Base-by-base conservation (phyloP, 768 basidiomycete genomes). In the Lentinula boryana region DNA sequence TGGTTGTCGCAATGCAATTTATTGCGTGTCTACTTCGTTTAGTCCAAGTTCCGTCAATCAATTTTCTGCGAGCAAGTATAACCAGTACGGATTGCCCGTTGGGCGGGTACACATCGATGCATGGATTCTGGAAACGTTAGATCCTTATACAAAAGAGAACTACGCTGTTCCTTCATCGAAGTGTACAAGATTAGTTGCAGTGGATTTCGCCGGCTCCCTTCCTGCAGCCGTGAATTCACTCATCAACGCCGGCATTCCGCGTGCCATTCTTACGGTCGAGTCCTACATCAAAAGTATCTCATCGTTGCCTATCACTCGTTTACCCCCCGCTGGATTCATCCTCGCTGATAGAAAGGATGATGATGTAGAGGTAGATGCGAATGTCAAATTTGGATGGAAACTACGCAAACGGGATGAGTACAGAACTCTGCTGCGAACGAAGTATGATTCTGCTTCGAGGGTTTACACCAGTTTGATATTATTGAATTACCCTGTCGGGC, bases 81-180 rank as follows among this genome's bases (percentile, higher is more conserved):
- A 98, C 71, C 78, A 92, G 0, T 83, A 84, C 56, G 67, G 61
- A 1, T 79, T 93, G 8, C 91, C 93, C 0, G 77, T 91, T 15
- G 96, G 94, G 2, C 84, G 89, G 13, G 78, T 93, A 36, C 87
- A 91, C 64, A 75, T 99, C 5, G 95, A 98, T 67, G 96, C 91
- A 2, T 99, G 97, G 97, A 86, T 96, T 35, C 74, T 97, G 67
- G 95, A 99, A 76, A 98, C 96, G 3, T 82, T 98, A 51, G 96
- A 98, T 68, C 95, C 95, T 0, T 98, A 98, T 62, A 89, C 93
- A 23, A 88, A 87, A 62, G 94, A 96, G 72, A 93, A 93, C 64
- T 96, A 94, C 68, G 84, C 93, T 12, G 96, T 98, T 49, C 97
- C 95, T 1, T 97, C 94, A 3, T 93, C 95, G 41, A 75, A 89